These are phyloP conservation scores for Conticribra weissflogii DNA, from an alignment of 108 stramenopile genomes.

Conservation along the genomic window DNA sequence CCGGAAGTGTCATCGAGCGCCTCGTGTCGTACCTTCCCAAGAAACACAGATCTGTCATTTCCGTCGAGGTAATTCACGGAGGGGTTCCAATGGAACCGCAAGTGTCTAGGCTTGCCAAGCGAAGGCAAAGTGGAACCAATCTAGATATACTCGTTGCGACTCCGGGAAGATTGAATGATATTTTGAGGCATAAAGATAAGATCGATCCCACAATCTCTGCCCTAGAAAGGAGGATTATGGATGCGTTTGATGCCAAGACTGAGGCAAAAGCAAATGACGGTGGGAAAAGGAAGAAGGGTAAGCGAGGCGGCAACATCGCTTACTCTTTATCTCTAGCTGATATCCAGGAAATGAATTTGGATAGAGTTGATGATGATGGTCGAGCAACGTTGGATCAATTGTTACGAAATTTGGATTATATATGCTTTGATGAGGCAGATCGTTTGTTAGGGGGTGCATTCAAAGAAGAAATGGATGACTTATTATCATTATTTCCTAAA, in stretches of 20 bases:
- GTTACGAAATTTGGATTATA: conserved; percentile 57
- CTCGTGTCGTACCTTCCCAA: conserved; percentile 48
- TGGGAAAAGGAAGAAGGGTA: conserved; percentile 30
- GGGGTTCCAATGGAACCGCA: conserved; percentile 70
- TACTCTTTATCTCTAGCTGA: conserved; percentile 56
- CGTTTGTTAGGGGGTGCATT: conserved; percentile 81
- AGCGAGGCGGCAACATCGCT: conserved; percentile 6
- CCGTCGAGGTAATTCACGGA: conserved; percentile 59
- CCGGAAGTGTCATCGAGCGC: conserved; percentile 56
- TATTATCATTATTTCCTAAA: conserved; percentile 63
- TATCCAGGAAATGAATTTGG: conserved; percentile 59
- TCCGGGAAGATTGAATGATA: conserved; percentile 94
- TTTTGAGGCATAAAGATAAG: conserved; percentile 65
- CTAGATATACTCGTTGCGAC: conserved; percentile 95
- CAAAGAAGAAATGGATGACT: conserved; percentile 70
- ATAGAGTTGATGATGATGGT: conserved; percentile 62
- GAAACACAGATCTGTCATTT: conserved; percentile 26
- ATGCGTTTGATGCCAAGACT: conserved; percentile 57
- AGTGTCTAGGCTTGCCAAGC: conserved; percentile 53
- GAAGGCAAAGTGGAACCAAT: conserved; percentile 28
- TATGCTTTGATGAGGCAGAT: conserved; percentile 98
- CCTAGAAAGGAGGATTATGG: conserved; percentile 62
- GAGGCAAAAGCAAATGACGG: conserved; percentile 27
- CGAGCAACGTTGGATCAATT: conserved; percentile 53
- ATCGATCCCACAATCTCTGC: conserved; percentile 51